Evolutionary conservation across 2,329 filamentous ascomycete genomes (phyloP).

Genomic region (Penicillium paneum): DNA sequence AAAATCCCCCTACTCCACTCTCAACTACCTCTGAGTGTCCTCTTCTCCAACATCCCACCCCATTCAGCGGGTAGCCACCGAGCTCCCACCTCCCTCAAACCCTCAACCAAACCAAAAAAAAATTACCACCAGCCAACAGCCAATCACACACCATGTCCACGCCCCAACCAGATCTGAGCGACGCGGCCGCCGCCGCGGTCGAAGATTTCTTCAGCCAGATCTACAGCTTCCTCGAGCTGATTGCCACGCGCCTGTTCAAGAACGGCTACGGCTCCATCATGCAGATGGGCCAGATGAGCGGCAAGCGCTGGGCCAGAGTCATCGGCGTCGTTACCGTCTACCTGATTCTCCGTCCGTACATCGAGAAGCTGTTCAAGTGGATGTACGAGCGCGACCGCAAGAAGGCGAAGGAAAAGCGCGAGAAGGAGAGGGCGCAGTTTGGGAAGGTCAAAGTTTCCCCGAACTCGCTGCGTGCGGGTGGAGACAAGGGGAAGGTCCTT

Average conservation of each 20-base stretch:
- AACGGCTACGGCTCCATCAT: slow-evolving; percentile 46
- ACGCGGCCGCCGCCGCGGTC: slow-evolving; percentile 24
- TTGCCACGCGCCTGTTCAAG: slow-evolving; percentile 31
- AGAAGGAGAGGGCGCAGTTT: slow-evolving; percentile 51
- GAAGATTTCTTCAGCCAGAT: slow-evolving; percentile 33
- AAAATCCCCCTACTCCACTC: neutral
- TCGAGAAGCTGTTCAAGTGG: slow-evolving; percentile 65
- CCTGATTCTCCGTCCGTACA: slow-evolving; percentile 68
- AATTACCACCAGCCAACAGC: neutral
- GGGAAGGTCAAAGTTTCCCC: slow-evolving; percentile 57
- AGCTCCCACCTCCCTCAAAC: neutral
- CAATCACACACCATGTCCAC: slow-evolving; percentile 22
- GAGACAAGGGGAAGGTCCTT: slow-evolving; percentile 50
- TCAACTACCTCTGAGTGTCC: neutral
- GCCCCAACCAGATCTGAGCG: slow-evolving; percentile 18
- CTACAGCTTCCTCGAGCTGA: slow-evolving; percentile 25
- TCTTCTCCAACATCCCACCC: neutral
- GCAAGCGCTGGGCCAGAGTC: slow-evolving; percentile 60
- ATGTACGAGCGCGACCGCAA: slow-evolving; percentile 42
- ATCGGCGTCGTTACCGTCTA: slow-evolving; percentile 71
- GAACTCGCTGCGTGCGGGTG: slow-evolving; percentile 62
- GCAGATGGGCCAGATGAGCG: slow-evolving; percentile 43
- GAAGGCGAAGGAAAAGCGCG: slow-evolving; percentile 55
- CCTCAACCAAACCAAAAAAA: neutral
- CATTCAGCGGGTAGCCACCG: neutral